Evolutionary conservation across 306 rosid genomes (phyloP).

Genomic region (Cercis canadensis): DNA sequence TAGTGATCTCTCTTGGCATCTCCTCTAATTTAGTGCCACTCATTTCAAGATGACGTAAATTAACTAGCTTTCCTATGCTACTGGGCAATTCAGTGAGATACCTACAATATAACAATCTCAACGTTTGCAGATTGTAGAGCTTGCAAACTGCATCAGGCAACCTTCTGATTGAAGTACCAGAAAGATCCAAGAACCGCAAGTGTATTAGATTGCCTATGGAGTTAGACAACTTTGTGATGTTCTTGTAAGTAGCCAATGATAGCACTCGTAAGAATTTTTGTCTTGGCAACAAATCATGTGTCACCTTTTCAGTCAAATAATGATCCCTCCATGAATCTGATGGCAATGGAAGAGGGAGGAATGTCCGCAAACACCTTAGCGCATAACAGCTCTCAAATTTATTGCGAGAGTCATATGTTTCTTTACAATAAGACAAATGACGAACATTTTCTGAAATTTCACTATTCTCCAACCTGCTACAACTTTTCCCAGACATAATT

Average conservation of each 20-base stretch:
- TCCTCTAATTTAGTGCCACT: neutral
- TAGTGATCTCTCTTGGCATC: neutral
- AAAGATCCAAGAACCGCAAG: slow-evolving; percentile 28
- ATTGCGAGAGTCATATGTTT: neutral
- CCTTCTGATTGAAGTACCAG: neutral
- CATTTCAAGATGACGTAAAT: neutral
- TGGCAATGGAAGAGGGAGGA: neutral
- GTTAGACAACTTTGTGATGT: neutral
- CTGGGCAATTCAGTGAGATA: neutral
- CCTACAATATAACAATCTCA: neutral
- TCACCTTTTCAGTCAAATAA: neutral
- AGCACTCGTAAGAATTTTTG: slow-evolving; percentile 12
- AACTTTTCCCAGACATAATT: neutral
- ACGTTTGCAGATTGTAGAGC: slow-evolving; percentile 37
- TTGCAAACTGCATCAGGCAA: slow-evolving; percentile 3
- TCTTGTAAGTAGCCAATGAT: neutral
- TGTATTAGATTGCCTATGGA: slow-evolving; percentile 24
- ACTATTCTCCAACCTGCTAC: neutral
- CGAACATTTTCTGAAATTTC: neutral
- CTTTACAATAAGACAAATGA: slow-evolving; percentile 29
- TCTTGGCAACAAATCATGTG: neutral
- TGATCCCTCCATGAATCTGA: too few relatives aligned
- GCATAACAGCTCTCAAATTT: neutral
- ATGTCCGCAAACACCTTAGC: neutral
- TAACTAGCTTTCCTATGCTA: neutral